phyloP scores from a whole-genome alignment of 2,329 filamentous ascomycete species.

The Tolypocladium nubicola region DNA sequence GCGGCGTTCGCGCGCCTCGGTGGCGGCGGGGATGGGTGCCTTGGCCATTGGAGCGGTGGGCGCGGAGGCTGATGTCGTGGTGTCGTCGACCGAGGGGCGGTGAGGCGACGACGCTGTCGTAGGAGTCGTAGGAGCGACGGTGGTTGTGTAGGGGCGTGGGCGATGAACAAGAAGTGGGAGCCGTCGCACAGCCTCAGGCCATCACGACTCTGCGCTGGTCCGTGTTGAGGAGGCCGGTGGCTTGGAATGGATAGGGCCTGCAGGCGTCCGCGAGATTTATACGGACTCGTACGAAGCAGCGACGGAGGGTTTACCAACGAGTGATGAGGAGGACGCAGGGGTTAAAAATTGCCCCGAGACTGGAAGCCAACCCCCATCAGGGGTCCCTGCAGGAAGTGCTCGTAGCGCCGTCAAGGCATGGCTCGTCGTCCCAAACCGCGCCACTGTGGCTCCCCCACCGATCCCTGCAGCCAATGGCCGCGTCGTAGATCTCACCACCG shows the following conservation, averaged over 20 bases:
- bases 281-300: neutral
- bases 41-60: neutral
- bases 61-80: neutral
- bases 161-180: neutral
- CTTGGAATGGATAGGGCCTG: neutral
- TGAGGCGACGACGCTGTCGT: neutral
- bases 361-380: neutral
- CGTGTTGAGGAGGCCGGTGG: neutral
- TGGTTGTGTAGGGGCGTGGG: neutral
- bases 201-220: neutral
- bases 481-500: constrained; percentile 1
- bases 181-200: neutral
- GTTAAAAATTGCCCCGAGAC: neutral
- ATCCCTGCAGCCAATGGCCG: neutral
- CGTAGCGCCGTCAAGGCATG: neutral
- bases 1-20: constrained; percentile 34
- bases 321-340: neutral
- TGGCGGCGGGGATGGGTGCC: constrained; percentile 12
- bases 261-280: neutral
- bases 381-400: neutral
- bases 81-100: neutral
- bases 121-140: neutral
- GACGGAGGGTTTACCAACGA: neutral
- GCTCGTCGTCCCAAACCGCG: neutral
- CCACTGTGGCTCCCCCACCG: constrained; percentile 1